phyloP scores from a whole-genome alignment of 805 yeast species.

The Teunomyces cretensis region DNA sequence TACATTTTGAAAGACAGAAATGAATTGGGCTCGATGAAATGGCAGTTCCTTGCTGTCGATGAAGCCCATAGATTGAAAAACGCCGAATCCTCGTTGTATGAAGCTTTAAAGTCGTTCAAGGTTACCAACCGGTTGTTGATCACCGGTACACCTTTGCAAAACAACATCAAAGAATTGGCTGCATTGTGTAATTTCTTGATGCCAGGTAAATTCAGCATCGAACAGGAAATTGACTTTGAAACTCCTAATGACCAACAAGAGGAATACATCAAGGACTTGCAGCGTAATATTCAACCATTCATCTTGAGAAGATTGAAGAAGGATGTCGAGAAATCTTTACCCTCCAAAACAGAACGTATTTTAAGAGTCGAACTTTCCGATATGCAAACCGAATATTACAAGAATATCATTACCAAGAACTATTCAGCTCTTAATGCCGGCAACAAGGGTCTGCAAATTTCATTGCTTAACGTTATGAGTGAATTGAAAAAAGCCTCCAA shows the following conservation, averaged over 20 bases:
- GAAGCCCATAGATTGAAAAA: constrained; percentile 97
- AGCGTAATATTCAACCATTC: constrained; percentile 82
- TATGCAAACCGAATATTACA: constrained; percentile 91
- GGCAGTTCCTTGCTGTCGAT: constrained; percentile 98
- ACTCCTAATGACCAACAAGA: constrained; percentile 86
- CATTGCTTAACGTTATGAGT: constrained; percentile 87
- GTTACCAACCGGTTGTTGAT: constrained; percentile 83
- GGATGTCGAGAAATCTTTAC: constrained; percentile 95
- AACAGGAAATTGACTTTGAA: constrained; percentile 94
- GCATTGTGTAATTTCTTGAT: constrained; percentile 91
- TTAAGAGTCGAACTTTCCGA: constrained; percentile 94
- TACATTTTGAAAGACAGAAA: constrained; percentile 86
- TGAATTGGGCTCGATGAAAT: constrained; percentile 77
- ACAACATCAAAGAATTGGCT: constrained; percentile 91
- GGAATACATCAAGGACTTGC: constrained; percentile 80
- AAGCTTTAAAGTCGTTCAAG: constrained; percentile 77
- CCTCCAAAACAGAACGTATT: constrained; percentile 93
- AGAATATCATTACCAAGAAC: constrained; percentile 88
- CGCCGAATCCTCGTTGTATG: constrained; percentile 90
- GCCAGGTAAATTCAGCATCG: constrained; percentile 91
- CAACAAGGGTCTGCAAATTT: constrained; percentile 73
- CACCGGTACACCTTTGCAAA: constrained; percentile 98
- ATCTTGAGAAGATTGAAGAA: constrained; percentile 91
- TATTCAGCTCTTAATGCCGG: constrained; percentile 91
- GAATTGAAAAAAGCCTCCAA: constrained; percentile 96